Evolutionary conservation across 306 rosid genomes (phyloP).

Genomic region (Vachellia pachyceras): DNA sequence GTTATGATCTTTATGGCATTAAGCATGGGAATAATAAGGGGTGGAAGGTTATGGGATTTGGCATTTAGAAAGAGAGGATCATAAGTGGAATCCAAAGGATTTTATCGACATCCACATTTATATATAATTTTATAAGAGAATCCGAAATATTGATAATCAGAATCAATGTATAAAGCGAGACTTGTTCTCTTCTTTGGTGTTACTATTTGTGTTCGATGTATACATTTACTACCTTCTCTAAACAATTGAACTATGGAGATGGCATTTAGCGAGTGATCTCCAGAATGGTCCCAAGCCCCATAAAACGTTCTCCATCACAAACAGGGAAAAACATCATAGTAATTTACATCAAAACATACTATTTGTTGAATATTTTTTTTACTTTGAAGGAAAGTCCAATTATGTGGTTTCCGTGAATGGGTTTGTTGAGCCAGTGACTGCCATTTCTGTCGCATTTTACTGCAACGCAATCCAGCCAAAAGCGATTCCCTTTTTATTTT

Average conservation of each 20-base stretch:
- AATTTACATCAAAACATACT: neutral
- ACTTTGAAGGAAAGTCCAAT: neutral
- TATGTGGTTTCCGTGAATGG: constrained; percentile 27
- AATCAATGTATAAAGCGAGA: neutral
- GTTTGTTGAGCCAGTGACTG: constrained; percentile 18
- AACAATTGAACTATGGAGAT: constrained; percentile 18
- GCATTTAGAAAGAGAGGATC: too few relatives aligned
- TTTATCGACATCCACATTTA: too few relatives aligned
- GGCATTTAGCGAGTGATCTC: constrained; percentile 2
- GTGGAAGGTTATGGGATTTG: too few relatives aligned
- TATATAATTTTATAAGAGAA: too few relatives aligned
- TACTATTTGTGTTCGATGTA: neutral
- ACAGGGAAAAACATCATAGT: neutral
- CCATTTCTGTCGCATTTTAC: constrained; percentile 33
- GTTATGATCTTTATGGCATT: too few relatives aligned
- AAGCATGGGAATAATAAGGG: too few relatives aligned
- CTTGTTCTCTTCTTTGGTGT: neutral
- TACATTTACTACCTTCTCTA: neutral
- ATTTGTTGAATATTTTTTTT: neutral
- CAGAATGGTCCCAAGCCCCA: constrained; percentile 36
- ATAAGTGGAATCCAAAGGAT: too few relatives aligned
- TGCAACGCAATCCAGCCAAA: constrained; percentile 24
- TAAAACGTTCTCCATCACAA: neutral
- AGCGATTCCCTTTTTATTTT: constrained; percentile 8
- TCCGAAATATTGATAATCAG: neutral